Conservation (phyloP, 768 basidiomycete genomes). For the Lactifluus rugatus region DNA sequence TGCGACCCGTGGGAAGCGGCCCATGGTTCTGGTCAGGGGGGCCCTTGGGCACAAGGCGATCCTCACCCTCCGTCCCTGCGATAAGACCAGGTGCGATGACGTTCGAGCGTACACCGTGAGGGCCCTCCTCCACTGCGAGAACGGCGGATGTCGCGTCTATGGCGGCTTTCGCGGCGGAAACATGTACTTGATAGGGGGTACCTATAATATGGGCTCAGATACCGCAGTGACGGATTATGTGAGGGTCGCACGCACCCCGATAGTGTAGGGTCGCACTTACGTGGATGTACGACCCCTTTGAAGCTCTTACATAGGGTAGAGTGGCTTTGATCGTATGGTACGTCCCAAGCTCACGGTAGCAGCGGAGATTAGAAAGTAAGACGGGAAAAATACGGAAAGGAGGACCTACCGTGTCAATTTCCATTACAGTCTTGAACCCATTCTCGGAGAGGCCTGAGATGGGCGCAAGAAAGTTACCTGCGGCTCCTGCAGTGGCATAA, state of each 20-base stretch:
- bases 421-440: constrained; percentile 85
- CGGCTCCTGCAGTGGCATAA: constrained; percentile 51
- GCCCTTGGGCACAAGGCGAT: constrained; percentile 37
- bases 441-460: constrained; percentile 78
- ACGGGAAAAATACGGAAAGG: not conserved
- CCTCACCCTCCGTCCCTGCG: constrained; percentile 62
- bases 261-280: constrained; percentile 88
- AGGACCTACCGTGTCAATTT: constrained; percentile 75
- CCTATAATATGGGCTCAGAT: constrained; percentile 30
- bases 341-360: constrained; percentile 61
- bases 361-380: not conserved
- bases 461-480: constrained; percentile 91
- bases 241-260: constrained; percentile 38
- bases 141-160: constrained; percentile 84
- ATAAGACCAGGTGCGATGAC: constrained; percentile 82
- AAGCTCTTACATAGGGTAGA: constrained; percentile 54
- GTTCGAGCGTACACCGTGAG: constrained; percentile 86
- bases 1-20: constrained; percentile 14
- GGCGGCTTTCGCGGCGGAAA: constrained; percentile 90
- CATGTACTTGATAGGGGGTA: constrained; percentile 83
- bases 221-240: not conserved
- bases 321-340: constrained; percentile 95
- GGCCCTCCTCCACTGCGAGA: constrained; percentile 89
- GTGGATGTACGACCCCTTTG: constrained; percentile 78
- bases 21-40: not conserved